These are phyloP conservation scores for Herpetospermum pedunculosum DNA, from an alignment of 306 rosid species.

Conservation along the genomic window DNA sequence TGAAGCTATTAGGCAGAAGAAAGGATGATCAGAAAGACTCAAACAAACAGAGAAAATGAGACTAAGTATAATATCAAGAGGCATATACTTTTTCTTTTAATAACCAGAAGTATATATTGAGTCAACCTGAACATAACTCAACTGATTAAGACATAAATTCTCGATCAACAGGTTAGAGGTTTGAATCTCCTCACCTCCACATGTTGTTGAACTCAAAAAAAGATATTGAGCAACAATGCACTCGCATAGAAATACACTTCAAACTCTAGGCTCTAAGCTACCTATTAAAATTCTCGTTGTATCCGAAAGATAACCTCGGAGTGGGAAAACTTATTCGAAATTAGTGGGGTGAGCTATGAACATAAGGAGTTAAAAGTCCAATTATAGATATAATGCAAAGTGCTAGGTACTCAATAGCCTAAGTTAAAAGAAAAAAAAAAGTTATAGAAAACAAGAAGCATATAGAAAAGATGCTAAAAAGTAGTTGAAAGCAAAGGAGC, in stretches of 20 bases:
- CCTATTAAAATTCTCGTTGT: not conserved
- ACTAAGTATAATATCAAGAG: not conserved
- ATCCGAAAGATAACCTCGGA: not conserved
- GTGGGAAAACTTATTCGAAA: not conserved
- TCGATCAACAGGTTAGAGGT: too few relatives aligned
- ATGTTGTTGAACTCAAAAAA: too few relatives aligned
- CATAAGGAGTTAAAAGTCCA: not conserved
- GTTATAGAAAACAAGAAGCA: not conserved
- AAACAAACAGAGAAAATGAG: not conserved
- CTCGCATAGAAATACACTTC: too few relatives aligned
- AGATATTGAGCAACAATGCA: too few relatives aligned
- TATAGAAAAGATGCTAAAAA: not conserved
- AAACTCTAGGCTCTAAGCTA: too few relatives aligned
- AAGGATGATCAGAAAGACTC: not conserved
- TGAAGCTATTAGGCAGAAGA: constrained; percentile 7
- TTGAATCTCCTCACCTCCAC: too few relatives aligned
- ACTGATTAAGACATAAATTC: too few relatives aligned
- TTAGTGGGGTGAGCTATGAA: not conserved
- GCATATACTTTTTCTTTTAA: not conserved
- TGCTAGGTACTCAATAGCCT: not conserved
- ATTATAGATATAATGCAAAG: not conserved
- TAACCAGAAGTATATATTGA: not conserved
- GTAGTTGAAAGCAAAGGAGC: not conserved
- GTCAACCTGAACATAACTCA: too few relatives aligned
- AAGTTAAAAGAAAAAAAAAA: not conserved